Evolutionary conservation across 768 basidiomycete genomes (phyloP).

Genomic region (Termitomyces sp.): DNA sequence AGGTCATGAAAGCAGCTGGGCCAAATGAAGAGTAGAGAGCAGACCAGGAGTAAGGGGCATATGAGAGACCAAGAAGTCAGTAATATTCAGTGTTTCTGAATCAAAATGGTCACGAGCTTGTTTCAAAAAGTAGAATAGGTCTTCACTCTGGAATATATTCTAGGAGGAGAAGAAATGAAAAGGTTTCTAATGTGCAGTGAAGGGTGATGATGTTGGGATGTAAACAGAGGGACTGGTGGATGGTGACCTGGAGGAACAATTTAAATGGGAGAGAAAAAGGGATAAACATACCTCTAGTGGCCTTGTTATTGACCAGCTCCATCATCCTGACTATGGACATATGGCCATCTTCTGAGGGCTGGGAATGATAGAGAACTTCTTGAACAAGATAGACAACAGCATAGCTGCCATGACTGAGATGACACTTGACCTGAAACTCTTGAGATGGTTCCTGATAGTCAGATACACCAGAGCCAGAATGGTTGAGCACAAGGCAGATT

Average conservation of each 20-base stretch:
- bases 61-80: conserved; percentile 42
- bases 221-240: conserved; percentile 87
- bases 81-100: conserved; percentile 34
- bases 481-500: conserved; percentile 51
- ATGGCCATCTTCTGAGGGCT: conserved; percentile 51
- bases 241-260: conserved; percentile 60
- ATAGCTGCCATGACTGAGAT: conserved; percentile 86
- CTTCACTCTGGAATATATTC: conserved; percentile 97
- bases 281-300: conserved; percentile 61
- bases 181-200: conserved; percentile 89
- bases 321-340: conserved; percentile 52
- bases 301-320: conserved; percentile 43
- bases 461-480: conserved; percentile 25
- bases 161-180: conserved; percentile 86
- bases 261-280: conserved; percentile 1
- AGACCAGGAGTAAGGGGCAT: conserved; percentile 94
- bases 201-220: conserved; percentile 96
- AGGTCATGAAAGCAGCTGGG: conserved; percentile 85
- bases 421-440: conserved; percentile 81
- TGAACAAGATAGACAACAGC: conserved; percentile 93
- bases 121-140: conserved; percentile 97
- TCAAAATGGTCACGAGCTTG: conserved; percentile 88
- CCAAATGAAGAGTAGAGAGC: conserved; percentile 76
- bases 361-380: conserved; percentile 54
- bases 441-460: conserved; percentile 46